These are phyloP conservation scores for Xylaria cubensis DNA, from an alignment of 495 filamentous ascomycete species.

Conservation along the genomic window DNA sequence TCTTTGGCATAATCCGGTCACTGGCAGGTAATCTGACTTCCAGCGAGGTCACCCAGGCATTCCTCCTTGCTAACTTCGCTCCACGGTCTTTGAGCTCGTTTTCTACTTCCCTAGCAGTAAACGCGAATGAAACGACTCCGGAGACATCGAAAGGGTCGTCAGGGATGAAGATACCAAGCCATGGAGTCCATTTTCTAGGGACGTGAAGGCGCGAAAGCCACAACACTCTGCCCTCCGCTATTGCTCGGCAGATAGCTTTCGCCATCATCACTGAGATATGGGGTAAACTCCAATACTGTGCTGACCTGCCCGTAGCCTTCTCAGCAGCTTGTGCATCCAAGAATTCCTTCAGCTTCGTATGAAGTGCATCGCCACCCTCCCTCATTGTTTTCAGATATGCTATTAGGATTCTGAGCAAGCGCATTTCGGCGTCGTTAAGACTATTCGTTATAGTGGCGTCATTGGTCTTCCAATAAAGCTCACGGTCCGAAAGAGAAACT, in stretches of 20 bases:
- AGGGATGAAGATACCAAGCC: not conserved
- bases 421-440: conserved; percentile 8
- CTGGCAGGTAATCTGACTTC: conserved; percentile 1
- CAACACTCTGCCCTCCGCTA: conserved; percentile 10
- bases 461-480: conserved; percentile 11
- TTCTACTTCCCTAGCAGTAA: not conserved
- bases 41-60: conserved; percentile 11
- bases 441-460: not conserved
- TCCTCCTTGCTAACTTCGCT: not conserved
- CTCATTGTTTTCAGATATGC: conserved; percentile 8
- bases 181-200: conserved; percentile 2
- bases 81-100: conserved; percentile 11
- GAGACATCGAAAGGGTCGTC: conserved; percentile 4
- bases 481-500: not conserved
- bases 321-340: not conserved
- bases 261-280: conserved; percentile 13
- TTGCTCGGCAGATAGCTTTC: conserved; percentile 10
- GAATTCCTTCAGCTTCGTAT: conserved; percentile 1
- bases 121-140: not conserved
- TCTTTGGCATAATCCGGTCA: not conserved
- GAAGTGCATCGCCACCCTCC: conserved; percentile 14
- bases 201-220: conserved; percentile 12
- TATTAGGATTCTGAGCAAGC: not conserved
- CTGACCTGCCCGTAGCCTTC: not conserved
- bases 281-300: not conserved